These are phyloP conservation scores for Termitomyces titanicus DNA, from an alignment of 768 basidiomycete genomes.

Conservation along the genomic window DNA sequence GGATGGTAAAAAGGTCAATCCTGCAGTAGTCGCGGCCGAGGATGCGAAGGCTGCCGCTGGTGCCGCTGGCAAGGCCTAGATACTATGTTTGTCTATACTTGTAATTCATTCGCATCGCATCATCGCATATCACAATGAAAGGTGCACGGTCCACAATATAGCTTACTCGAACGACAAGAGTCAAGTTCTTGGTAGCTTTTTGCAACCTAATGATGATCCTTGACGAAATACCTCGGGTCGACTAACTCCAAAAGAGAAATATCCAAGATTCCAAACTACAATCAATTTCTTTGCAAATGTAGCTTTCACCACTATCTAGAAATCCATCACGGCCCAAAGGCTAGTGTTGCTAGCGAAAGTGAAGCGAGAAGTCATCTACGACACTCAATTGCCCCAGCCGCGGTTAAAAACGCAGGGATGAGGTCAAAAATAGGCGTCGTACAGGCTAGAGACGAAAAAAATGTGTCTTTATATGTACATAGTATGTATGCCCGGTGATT, in stretches of 20 bases:
- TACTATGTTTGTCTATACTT: constrained; percentile 15
- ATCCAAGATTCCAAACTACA: no score
- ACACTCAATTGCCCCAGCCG: constrained; percentile 32
- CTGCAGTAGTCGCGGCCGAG: constrained; percentile 90
- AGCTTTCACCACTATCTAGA: constrained; percentile 75
- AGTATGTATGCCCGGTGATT: constrained; percentile 3
- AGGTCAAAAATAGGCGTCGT: constrained; percentile 18
- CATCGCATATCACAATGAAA: not conserved
- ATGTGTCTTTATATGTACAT: constrained; percentile 1
- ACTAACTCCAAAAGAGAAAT: no score
- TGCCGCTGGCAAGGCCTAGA: constrained; percentile 50
- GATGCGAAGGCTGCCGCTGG: constrained; percentile 67
- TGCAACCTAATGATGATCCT: no score
- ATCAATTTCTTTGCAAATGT: constrained; percentile 27
- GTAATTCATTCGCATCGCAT: constrained; percentile 14
- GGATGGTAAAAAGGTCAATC: constrained; percentile 94
- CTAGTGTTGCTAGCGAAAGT: constrained; percentile 78
- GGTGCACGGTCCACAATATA: not conserved
- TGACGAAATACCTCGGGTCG: no score
- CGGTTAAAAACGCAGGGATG: constrained; percentile 22
- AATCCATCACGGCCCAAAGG: constrained; percentile 59
- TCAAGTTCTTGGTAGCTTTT: no score
- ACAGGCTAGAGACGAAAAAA: not conserved
- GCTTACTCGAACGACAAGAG: no score
- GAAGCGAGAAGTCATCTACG: constrained; percentile 52